phyloP scores from a whole-genome alignment of 345 rosid genomes.

The Cochlearia excelsa region DNA sequence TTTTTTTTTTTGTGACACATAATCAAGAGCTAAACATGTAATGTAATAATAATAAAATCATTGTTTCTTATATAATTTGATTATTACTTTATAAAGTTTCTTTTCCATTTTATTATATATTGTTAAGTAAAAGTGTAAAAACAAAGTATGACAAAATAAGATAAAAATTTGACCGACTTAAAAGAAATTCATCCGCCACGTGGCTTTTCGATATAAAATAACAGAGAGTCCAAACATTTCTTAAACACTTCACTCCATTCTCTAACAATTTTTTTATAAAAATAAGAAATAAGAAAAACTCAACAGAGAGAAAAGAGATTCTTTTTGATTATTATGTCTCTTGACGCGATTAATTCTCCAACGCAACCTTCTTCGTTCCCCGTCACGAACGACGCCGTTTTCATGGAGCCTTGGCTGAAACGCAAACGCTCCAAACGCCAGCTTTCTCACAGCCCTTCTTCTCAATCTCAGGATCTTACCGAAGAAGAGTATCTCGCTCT shows the following conservation, averaged over 20 bases:
- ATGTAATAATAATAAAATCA: neutral
- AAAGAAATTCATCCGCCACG: constrained; percentile 33
- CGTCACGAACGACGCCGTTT: constrained; percentile 25
- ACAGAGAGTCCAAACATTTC: constrained; percentile 32
- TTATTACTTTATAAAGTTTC: neutral
- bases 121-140: constrained; percentile 14
- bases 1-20: constrained; percentile 10
- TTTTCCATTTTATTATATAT: neutral
- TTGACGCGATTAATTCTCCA: constrained; percentile 64
- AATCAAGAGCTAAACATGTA: neutral
- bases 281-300: neutral
- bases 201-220: constrained; percentile 32
- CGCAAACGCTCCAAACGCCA: constrained; percentile 64
- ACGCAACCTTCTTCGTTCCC: constrained; percentile 8
- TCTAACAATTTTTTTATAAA: neutral
- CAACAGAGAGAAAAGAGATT: constrained; percentile 7
- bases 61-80: neutral
- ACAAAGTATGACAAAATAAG: neutral
- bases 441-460: constrained; percentile 37
- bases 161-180: constrained; percentile 63
- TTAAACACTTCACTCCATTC: constrained; percentile 28
- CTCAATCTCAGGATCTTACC: constrained; percentile 20
- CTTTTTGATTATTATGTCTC: constrained; percentile 55
- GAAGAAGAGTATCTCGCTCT: constrained; percentile 80
- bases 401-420: constrained; percentile 58